Base-by-base conservation (phyloP, 2,329 filamentous ascomycete genomes). In the Trichoderma harzianum region DNA sequence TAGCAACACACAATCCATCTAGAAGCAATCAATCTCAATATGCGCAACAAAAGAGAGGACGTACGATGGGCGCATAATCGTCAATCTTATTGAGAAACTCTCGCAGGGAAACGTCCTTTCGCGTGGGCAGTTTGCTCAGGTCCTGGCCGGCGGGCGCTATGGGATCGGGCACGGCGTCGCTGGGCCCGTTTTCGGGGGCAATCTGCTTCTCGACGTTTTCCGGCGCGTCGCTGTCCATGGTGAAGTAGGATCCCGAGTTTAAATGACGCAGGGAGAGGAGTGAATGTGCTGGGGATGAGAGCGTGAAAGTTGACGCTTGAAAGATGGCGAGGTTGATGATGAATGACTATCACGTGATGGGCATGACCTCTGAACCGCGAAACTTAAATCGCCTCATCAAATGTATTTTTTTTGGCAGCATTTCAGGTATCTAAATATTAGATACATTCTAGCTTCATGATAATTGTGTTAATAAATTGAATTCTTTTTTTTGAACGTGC, bases 1-100 rank as follows among this genome's bases (percentile, higher is more conserved):
- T 18, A 43, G 51, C 26, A 58, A 32, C 11, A n/a, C 28, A 7
- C 10, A 34, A 34, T 14, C 30, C 28, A 60, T 60, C 57, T 10
- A 60, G 18, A 34, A 14, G 5, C 8, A 28, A 28, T 24, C 24
- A 28, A 28, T 36, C 21, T 6, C 6, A 0, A 18, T 1, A 21
- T n/a, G n/a, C 1, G 47, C 47, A 5, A 51, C n/a, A 51, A 18
- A n/a, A 10, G 5, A 43, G 24, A 30, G 18, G n/a, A 69, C 92
- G 75, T 88, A 98, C 95, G 78, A 99, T 97, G 12, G 96, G 96
- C 73, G 96, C 94, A 83, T 96, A 98, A 78, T 99, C 96, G 80
- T 99, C 96, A 92, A 99, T 98, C 86, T 97, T 98, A 75, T 89
- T 88, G 21, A 99, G 83, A 79, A 99, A 98, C 82, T 98, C 95